These are phyloP conservation scores for Helotiales sp. DNA, from an alignment of 2,329 filamentous ascomycete species.

Conservation along the genomic window DNA sequence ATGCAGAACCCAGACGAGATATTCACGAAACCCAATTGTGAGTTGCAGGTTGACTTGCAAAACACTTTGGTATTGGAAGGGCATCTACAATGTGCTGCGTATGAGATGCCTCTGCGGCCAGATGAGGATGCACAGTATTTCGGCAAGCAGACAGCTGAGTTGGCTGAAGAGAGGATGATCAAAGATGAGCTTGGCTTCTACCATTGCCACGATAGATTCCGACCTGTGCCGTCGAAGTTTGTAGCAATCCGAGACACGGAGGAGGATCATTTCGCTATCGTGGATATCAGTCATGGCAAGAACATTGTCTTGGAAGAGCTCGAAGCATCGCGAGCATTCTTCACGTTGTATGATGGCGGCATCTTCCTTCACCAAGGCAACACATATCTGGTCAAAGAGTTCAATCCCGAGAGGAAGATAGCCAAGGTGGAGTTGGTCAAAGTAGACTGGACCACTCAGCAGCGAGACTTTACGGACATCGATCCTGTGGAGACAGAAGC, in stretches of 20 bases:
- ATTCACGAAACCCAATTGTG: slow-evolving; percentile 86
- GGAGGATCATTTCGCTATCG: slow-evolving; percentile 90
- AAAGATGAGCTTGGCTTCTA: slow-evolving; percentile 79
- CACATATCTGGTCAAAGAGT: slow-evolving; percentile 88
- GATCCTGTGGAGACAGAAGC: slow-evolving; percentile 91
- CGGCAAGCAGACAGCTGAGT: slow-evolving; percentile 66
- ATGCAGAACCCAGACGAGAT: slow-evolving; percentile 96
- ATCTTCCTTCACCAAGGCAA: slow-evolving; percentile 97
- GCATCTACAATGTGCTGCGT: slow-evolving; percentile 92
- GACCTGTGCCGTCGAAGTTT: slow-evolving; percentile 77
- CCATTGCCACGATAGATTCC: slow-evolving; percentile 85
- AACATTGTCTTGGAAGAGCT: slow-evolving; percentile 92
- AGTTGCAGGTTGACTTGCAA: slow-evolving; percentile 85
- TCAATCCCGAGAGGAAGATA: slow-evolving; percentile 75
- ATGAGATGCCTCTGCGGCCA: slow-evolving; percentile 89
- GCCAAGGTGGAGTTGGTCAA: slow-evolving; percentile 86
- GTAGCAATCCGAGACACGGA: slow-evolving; percentile 88
- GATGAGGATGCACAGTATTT: slow-evolving; percentile 78
- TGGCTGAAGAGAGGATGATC: slow-evolving; percentile 73
- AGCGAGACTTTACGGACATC: slow-evolving; percentile 91
- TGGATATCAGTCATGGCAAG: slow-evolving; percentile 79
- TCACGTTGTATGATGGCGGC: slow-evolving; percentile 93
- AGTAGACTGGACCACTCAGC: slow-evolving; percentile 92
- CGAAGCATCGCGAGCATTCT: slow-evolving; percentile 93
- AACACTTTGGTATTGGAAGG: slow-evolving; percentile 92